Percentiles rank a stretch among this genome's conserved stretches.
Conservation (phyloP, 768 basidiomycete species). For the Russula olivacea region DNA sequence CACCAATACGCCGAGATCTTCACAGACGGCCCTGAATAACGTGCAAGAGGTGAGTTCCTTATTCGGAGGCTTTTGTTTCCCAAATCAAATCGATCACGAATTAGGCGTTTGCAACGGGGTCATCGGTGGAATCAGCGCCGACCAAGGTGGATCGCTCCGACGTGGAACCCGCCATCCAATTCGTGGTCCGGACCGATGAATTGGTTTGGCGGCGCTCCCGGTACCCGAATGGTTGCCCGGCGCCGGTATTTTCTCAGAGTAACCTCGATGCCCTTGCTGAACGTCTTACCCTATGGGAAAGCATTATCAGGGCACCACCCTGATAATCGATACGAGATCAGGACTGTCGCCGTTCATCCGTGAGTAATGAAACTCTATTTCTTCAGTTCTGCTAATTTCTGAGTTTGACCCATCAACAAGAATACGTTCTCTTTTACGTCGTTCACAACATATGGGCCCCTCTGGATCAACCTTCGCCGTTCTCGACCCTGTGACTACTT, state of each 20-base stretch:
- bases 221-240: slow-evolving; percentile 15
- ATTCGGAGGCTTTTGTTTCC: background rate
- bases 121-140: background rate
- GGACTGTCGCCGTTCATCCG: background rate
- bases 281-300: slow-evolving; percentile 26
- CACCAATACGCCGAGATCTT: background rate
- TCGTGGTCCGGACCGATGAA: slow-evolving; percentile 22
- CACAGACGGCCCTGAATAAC: background rate
- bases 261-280: slow-evolving; percentile 21
- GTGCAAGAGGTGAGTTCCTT: slow-evolving; percentile 10
- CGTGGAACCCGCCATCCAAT: slow-evolving; percentile 20
- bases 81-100: background rate
- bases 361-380: background rate
- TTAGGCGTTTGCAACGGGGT: slow-evolving; percentile 9
- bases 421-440: slow-evolving; percentile 8
- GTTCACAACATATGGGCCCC: slow-evolving; percentile 1
- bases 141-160: slow-evolving; percentile 3
- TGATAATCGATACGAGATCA: slow-evolving; percentile 1
- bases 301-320: slow-evolving; percentile 22
- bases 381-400: background rate
- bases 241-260: slow-evolving; percentile 18
- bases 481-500: slow-evolving; percentile 7
- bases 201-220: slow-evolving; percentile 24
- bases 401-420: background rate
- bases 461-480: slow-evolving; percentile 8